Evolutionary conservation across 257 asterid species (phyloP), one percentile per base, ranked within the genome.

Genomic region (Osmanthus fragrans): DNA sequence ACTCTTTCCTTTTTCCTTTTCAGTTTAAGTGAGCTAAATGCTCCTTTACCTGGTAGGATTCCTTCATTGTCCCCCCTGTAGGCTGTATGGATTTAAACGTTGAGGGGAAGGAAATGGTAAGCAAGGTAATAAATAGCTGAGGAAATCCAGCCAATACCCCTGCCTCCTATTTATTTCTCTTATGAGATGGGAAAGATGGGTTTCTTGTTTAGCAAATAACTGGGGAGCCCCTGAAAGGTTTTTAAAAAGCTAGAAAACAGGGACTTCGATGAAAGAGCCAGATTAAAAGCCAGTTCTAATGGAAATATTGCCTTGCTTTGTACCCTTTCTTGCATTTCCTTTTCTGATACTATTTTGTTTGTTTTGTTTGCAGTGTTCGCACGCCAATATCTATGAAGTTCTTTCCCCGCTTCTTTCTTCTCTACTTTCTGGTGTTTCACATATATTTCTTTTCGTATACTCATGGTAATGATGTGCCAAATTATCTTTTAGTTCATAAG

Each of bases 301-400:
- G 70, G 69, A 63, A 63, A 63, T 74, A 30, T 37, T 36, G 49
- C 72, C 51, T 72, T 75, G 45, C 56, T 40, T 23, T 69, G 47
- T 9, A 4, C 70, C 75, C 32, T 27, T 56, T 70, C 66, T 72
- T 47, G 29, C 80, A 68, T 75, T 67, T 70, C 16, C 73, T 45
- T 82, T 79, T 66, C 87, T 87, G 71, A 81, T 58, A 45, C 81
- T n/a, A 71, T 60, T 67, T 74, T 81, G 71, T 77, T 82, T 82
- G 81, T 82, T 79, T 85, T 74, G 79, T 76, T 80, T 93, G 94
- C 99, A 95, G 99, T 83, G 99, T 96, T 75, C 94, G 99, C 72
- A 96, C 99, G 9, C 99, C 99, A 77, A 87, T 96, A 86, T 96
- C 99, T 51, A 93, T 93, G 99, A 96, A 96, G 92, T 96, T 93